These are phyloP conservation scores for Phialophora verrucosa DNA, from an alignment of 2,329 filamentous ascomycete species.

Conservation along the genomic window DNA sequence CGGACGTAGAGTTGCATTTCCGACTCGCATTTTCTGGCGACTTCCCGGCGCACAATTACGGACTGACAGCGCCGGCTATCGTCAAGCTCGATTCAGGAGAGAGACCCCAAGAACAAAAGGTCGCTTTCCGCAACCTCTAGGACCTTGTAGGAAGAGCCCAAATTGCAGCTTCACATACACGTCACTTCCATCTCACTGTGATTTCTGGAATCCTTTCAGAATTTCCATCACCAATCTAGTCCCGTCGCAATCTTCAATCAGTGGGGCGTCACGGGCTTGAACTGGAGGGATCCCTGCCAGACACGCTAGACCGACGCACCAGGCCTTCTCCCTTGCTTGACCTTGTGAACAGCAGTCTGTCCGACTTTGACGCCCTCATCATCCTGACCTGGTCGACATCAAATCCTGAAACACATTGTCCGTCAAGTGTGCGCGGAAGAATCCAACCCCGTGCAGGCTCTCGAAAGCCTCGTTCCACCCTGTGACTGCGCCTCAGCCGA, in stretches of 20 bases:
- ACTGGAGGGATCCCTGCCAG: slow-evolving; percentile 13
- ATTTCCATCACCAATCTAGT: background rate
- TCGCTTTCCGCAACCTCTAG: background rate
- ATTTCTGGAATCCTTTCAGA: slow-evolving; percentile 12
- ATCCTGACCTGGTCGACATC: slow-evolving; percentile 19
- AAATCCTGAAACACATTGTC: slow-evolving; percentile 26
- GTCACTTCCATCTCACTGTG: background rate
- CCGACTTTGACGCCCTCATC: slow-evolving; percentile 9
- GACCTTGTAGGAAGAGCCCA: background rate
- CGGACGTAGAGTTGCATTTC: background rate
- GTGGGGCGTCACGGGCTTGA: slow-evolving; percentile 1
- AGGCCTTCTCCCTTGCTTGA: slow-evolving; percentile 19
- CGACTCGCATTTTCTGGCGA: slow-evolving; percentile 5
- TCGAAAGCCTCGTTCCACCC: slow-evolving; percentile 30
- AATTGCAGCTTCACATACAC: background rate
- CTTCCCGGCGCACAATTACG: slow-evolving; percentile 1
- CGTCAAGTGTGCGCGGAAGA: slow-evolving; percentile 22
- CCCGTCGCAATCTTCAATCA: slow-evolving; percentile 4
- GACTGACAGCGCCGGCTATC: background rate
- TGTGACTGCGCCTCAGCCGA: slow-evolving; percentile 31
- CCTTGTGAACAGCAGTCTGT: slow-evolving; percentile 5
- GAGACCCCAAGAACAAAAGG: background rate
- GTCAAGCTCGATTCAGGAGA: background rate
- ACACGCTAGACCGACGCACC: slow-evolving; percentile 10
- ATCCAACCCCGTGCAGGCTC: slow-evolving; percentile 24